These are phyloP conservation scores for Filobasidium uniguttulatum DNA, from an alignment of 1,284 basidiomycete species.

Conservation along the genomic window DNA sequence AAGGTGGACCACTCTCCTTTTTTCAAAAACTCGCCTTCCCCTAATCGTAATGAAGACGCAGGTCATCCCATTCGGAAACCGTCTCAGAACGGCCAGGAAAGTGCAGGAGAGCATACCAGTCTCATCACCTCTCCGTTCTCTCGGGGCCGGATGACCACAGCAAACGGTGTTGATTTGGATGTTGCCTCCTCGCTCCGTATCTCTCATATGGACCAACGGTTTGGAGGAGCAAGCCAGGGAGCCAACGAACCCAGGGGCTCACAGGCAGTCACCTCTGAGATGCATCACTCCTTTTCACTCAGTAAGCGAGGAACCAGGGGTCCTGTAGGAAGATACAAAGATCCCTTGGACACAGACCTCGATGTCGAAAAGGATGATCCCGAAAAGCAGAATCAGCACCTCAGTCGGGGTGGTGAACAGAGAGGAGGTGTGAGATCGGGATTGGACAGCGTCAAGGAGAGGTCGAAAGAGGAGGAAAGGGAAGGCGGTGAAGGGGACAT, in stretches of 20 bases:
- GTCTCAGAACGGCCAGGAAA: too few relatives aligned
- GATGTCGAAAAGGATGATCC: not conserved
- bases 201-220: conserved; percentile 8
- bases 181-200: conserved; percentile 12
- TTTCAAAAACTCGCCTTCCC: too few relatives aligned
- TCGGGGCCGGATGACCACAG: conserved; percentile 4
- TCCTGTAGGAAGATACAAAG: conserved; percentile 1
- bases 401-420: not conserved
- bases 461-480: conserved; percentile 6
- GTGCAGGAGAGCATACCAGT: not conserved
- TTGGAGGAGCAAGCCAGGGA: not conserved
- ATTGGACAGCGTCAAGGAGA: not conserved
- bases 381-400: not conserved
- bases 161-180: conserved; percentile 17
- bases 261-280: not conserved
- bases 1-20: too few relatives aligned
- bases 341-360: not conserved
- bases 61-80: too few relatives aligned
- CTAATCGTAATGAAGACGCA: too few relatives aligned
- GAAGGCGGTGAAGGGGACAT: conserved; percentile 11
- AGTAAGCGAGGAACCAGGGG: conserved; percentile 6
- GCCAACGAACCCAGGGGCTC: not conserved
- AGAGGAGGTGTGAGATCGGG: too few relatives aligned
- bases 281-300: conserved; percentile 1
- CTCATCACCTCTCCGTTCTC: conserved; percentile 13